Evolutionary conservation across 2,329 filamentous ascomycete species (phyloP), one percentile per base, ranked within the genome.

Genomic region (Fusarium haematococcum): DNA sequence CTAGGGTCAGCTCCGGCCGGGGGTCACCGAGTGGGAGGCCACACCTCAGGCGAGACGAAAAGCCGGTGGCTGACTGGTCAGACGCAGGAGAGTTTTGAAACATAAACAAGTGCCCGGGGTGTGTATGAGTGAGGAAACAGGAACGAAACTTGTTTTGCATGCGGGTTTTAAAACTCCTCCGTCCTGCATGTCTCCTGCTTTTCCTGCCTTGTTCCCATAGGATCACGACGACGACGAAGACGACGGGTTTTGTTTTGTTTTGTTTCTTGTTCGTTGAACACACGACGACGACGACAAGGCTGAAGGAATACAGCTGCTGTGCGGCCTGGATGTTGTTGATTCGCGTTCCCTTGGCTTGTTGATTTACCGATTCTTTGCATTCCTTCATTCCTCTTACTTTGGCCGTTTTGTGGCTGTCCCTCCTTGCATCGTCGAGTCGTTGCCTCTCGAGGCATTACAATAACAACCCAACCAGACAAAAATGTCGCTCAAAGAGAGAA

Each of bases 401-500:
- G 56, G 30, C 62, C 33, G 43, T 32, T 57, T 58, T 25, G n/a
- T 63, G 35, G 59, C 43, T 33, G 56, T 67, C 56, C 23, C 45
- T 67, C 45, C 33, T 66, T 59, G 7, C 50, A 50, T 39, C 39
- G 10, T 63, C 37, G 20, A 39, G 63, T 65, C 48, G 63, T 67
- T 60, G 57, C 65, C 50, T 69, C 58, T 39, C 7, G 39, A 35
- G 64, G 71, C 73, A 59, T 60, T 23, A 69, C 43, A 11, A 48
- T 18, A 48, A 27, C 43, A 48, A 10, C 14, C 41, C 20, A 45
- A 45, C 25, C 23, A 50, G 25, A 48, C 43, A 18, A 32, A 32
- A 32, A 87, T 88, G 85, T 78, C 84, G 43, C 84, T 88, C 78
- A 92, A 90, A 82, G 83, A 86, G 65, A 85, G 83, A 66, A 92